Evolutionary conservation across 2,329 filamentous ascomycete genomes (phyloP).

Genomic region (Penicillium paneum): DNA sequence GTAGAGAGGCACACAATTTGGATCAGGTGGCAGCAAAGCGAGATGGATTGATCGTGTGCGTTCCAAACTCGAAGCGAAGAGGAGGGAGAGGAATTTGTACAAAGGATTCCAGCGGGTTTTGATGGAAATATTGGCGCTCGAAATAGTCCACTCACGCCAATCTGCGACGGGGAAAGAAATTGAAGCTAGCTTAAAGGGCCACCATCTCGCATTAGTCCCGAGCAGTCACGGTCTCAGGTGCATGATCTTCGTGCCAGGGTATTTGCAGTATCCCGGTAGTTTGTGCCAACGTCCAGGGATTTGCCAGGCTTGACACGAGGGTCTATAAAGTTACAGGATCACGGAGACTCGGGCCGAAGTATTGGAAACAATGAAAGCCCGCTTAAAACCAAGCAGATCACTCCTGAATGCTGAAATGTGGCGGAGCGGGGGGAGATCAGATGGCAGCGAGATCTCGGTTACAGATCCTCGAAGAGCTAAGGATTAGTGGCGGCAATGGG

Average conservation of each 20-base stretch:
- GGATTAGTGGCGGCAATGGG: background rate
- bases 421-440: constrained; percentile 1
- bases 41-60: background rate
- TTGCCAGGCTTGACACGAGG: constrained; percentile 6
- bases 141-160: constrained; percentile 18
- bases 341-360: constrained; percentile 14
- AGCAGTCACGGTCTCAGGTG: constrained; percentile 22
- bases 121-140: constrained; percentile 5
- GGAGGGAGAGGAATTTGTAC: background rate
- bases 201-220: constrained; percentile 29
- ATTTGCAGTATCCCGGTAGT: constrained; percentile 28
- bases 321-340: constrained; percentile 9
- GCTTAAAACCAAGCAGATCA: background rate
- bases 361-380: background rate
- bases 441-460: constrained; percentile 1
- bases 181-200: constrained; percentile 22
- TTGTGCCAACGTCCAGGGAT: constrained; percentile 21
- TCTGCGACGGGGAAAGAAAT: constrained; percentile 13
- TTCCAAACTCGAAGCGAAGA: background rate
- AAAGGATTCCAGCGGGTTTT: background rate
- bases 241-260: constrained; percentile 29
- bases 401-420: background rate
- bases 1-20: background rate
- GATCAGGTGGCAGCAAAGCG: background rate
- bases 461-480: background rate